These are phyloP conservation scores for Globisporangium perplexum DNA, from an alignment of 352 stramenopile genomes.

Conservation along the genomic window DNA sequence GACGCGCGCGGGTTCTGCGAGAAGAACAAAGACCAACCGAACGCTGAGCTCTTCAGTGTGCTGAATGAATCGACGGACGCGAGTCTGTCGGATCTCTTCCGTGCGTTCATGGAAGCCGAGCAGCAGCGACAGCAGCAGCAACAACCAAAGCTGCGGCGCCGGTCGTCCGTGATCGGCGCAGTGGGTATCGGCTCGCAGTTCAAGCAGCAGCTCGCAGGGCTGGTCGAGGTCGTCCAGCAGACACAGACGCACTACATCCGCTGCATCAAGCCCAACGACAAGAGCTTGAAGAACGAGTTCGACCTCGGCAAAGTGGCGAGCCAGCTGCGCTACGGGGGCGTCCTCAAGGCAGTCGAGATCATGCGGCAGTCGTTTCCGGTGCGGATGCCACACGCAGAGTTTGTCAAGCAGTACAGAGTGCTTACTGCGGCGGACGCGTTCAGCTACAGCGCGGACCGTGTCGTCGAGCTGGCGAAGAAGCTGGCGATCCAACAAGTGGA, in stretches of 20 bases:
- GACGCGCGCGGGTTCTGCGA: conserved; percentile 74
- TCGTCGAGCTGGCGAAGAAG: conserved; percentile 25
- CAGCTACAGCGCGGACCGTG: conserved; percentile 10
- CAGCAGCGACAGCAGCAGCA: conserved; percentile 18
- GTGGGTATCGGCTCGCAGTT: conserved; percentile 91
- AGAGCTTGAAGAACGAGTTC: conserved; percentile 89
- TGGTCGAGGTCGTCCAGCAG: conserved; percentile 92
- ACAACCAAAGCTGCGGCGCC: conserved; percentile 45
- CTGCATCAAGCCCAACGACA: conserved; percentile 98
- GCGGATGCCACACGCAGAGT: conserved; percentile 64
- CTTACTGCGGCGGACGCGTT: conserved; percentile 12
- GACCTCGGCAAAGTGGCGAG: conserved; percentile 65
- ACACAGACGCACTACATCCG: conserved; percentile 98
- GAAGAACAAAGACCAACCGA: conserved; percentile 87
- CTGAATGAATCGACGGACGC: conserved; percentile 56
- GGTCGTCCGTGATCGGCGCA: conserved; percentile 64
- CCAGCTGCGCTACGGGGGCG: conserved; percentile 78
- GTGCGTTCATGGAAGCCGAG: conserved; percentile 62
- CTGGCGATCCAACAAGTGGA: conserved; percentile 41
- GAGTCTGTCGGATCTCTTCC: conserved; percentile 57
- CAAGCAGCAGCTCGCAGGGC: conserved; percentile 87
- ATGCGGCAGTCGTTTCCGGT: conserved; percentile 81
- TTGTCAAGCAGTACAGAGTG: conserved; percentile 49
- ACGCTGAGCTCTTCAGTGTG: conserved; percentile 62
- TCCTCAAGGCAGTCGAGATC: conserved; percentile 82